phyloP scores from a whole-genome alignment of 257 asterid genomes.

The Primulina eburnea region DNA sequence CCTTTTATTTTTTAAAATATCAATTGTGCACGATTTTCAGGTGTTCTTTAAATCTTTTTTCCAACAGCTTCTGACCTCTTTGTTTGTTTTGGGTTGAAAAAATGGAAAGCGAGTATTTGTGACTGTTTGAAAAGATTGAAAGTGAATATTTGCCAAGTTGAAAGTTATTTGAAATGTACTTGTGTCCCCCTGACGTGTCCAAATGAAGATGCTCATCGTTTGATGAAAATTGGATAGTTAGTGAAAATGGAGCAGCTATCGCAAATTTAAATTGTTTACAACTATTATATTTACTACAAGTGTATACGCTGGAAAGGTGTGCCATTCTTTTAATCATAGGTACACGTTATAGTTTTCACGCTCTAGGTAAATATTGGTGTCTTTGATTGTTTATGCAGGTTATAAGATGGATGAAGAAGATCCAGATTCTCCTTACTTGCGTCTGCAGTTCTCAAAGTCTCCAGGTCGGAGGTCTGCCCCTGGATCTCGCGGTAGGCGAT shows the following conservation, averaged over 20 bases:
- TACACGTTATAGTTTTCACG: background rate
- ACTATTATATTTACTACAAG: background rate
- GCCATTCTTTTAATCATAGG: background rate
- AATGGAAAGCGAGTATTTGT: background rate
- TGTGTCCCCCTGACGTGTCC: background rate
- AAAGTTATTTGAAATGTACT: background rate
- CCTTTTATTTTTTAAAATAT: background rate
- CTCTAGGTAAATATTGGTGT: background rate
- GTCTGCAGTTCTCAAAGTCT: constrained; percentile 50
- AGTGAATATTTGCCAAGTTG: background rate
- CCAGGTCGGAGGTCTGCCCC: constrained; percentile 44
- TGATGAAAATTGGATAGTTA: background rate
- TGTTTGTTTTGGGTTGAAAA: background rate
- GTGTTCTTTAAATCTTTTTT: background rate
- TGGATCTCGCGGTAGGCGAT: background rate
- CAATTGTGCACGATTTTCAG: background rate
- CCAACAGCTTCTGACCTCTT: background rate
- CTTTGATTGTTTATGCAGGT: constrained; percentile 33
- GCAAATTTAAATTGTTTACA: background rate
- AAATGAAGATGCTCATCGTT: background rate
- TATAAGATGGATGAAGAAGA: constrained; percentile 56
- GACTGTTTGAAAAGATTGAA: background rate
- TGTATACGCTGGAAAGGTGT: background rate
- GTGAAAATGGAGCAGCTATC: background rate
- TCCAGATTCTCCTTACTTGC: constrained; percentile 40